These are phyloP conservation scores for Scytalidium sp. DNA, from an alignment of 2,329 filamentous ascomycete genomes.

Conservation along the genomic window DNA sequence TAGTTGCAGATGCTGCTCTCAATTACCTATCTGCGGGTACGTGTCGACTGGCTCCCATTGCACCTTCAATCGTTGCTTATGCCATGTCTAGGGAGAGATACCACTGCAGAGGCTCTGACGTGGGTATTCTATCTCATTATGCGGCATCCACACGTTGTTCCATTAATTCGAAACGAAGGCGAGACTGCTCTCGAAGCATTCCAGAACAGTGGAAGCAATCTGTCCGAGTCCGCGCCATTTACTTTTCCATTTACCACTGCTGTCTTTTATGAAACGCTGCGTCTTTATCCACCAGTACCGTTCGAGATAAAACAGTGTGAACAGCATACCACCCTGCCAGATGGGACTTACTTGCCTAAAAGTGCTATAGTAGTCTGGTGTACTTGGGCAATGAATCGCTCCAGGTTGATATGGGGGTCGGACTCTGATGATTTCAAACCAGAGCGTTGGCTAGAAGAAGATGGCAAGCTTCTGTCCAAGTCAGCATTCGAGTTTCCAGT, in stretches of 20 bases:
- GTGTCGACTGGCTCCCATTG: not conserved
- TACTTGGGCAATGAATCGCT: slow-evolving; percentile 62
- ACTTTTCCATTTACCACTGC: slow-evolving; percentile 55
- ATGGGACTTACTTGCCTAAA: slow-evolving; percentile 55
- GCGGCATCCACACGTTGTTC: slow-evolving; percentile 39
- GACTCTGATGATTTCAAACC: slow-evolving; percentile 55
- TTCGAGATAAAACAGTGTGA: slow-evolving; percentile 63
- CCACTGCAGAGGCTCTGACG: slow-evolving; percentile 61
- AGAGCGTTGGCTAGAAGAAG: slow-evolving; percentile 49
- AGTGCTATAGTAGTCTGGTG: slow-evolving; percentile 59
- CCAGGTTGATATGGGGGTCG: slow-evolving; percentile 51
- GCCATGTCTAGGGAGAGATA: slow-evolving; percentile 48
- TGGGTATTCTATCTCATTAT: slow-evolving; percentile 63
- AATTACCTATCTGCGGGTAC: slow-evolving; percentile 61
- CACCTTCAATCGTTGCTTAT: slow-evolving; percentile 3
- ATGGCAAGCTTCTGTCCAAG: slow-evolving; percentile 39
- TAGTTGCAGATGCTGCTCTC: slow-evolving; percentile 61
- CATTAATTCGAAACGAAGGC: slow-evolving; percentile 42
- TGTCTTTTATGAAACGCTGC: slow-evolving; percentile 59
- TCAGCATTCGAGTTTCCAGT: slow-evolving; percentile 58
- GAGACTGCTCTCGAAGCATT: slow-evolving; percentile 6
- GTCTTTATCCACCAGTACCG: slow-evolving; percentile 62
- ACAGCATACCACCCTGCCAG: slow-evolving; percentile 50
- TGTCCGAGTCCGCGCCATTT: slow-evolving; percentile 21
- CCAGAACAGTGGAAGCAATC: slow-evolving; percentile 10